phyloP scores from a whole-genome alignment of 2,329 filamentous ascomycete species.

The Monilinia fructigena region DNA sequence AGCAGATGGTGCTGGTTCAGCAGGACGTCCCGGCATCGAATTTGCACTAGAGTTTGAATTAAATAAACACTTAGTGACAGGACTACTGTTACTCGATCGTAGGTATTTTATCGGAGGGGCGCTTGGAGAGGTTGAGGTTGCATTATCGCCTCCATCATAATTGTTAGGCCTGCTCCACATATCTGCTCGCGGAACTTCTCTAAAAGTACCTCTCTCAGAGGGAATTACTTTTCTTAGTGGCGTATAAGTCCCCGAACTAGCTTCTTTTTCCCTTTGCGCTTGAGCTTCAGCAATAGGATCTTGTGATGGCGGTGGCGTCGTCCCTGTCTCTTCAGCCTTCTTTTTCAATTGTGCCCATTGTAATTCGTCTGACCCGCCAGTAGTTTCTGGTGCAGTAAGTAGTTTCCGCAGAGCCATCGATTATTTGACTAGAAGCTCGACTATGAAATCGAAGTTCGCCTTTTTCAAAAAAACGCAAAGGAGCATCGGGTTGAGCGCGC shows the following conservation, averaged over 20 bases:
- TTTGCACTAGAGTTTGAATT: neutral
- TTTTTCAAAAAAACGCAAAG: conserved; percentile 4
- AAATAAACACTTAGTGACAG: neutral
- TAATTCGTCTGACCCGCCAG: neutral
- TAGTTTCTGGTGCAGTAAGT: neutral
- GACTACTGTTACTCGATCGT: neutral
- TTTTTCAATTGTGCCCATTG: conserved; percentile 30
- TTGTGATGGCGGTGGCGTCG: neutral
- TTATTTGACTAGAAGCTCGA: conserved; percentile 8
- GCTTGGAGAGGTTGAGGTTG: neutral
- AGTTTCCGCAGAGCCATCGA: neutral
- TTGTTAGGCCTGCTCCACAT: conserved; percentile 18
- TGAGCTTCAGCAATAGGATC: conserved; percentile 30
- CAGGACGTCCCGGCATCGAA: neutral
- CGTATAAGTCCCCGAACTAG: conserved; percentile 32
- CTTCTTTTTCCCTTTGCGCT: conserved; percentile 34
- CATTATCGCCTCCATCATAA: neutral
- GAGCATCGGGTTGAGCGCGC: neutral
- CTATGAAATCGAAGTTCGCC: neutral
- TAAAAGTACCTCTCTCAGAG: conserved; percentile 5
- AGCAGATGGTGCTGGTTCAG: neutral
- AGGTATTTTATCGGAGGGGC: neutral
- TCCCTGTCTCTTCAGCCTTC: conserved; percentile 18
- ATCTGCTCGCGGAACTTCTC: conserved; percentile 2
- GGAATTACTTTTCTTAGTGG: conserved; percentile 27